phyloP scores from a whole-genome alignment of 1,139 yeast species.

The Geotrichum phurueaensis region DNA sequence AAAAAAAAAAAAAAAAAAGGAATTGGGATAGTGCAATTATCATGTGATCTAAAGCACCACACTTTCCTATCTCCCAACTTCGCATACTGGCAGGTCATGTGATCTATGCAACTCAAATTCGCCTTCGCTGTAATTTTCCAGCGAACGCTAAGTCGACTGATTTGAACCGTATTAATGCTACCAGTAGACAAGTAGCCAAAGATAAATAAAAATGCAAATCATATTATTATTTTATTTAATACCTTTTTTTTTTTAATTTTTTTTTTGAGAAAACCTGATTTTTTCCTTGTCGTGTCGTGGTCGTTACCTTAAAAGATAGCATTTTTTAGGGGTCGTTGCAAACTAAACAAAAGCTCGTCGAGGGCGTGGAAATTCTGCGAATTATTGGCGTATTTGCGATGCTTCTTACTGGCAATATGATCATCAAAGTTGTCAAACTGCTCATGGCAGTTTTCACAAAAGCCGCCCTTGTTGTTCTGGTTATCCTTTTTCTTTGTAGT shows the following conservation, averaged over 20 bases:
- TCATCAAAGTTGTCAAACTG: constrained; percentile 75
- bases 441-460: constrained; percentile 91
- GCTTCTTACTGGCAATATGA: constrained; percentile 67
- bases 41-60: not conserved
- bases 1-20: not conserved
- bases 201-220: not conserved
- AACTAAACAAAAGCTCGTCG: constrained; percentile 41
- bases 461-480: constrained; percentile 28
- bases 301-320: not conserved
- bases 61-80: not conserved
- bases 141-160: no score
- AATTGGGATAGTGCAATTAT: not conserved
- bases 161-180: not conserved
- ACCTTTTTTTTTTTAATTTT: not conserved
- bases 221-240: not conserved
- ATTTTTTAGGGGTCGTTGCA: constrained; percentile 10
- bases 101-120: no score
- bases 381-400: constrained; percentile 72
- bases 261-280: not conserved
- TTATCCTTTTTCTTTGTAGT: not conserved
- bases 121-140: no score
- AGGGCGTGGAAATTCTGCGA: constrained; percentile 68
- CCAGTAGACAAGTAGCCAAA: not conserved
- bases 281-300: not conserved
- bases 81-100: no score